Conservation (phyloP, 495 filamentous ascomycete genomes). For the Penicillium bialowiezense region DNA sequence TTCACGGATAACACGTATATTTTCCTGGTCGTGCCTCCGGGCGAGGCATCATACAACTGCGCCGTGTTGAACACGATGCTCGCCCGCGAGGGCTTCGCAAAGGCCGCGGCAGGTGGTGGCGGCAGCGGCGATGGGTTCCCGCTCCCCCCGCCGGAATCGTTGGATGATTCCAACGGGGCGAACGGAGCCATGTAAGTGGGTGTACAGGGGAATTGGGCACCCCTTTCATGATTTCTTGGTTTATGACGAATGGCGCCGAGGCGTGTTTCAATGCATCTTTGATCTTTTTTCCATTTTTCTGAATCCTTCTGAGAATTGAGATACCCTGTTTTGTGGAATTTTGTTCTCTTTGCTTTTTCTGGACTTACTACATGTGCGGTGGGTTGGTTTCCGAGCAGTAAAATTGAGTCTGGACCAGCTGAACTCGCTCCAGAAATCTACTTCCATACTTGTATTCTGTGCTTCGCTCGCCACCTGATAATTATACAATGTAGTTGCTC, state of each 20-base stretch:
- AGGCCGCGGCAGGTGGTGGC: slow-evolving; percentile 35
- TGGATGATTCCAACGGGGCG: slow-evolving; percentile 25
- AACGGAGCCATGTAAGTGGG: not conserved
- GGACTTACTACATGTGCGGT: too few species aligned
- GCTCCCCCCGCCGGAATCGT: slow-evolving; percentile 34
- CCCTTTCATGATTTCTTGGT: not conserved
- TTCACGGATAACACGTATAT: slow-evolving; percentile 97
- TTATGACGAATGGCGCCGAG: slow-evolving; percentile 21
- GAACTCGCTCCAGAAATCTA: too few species aligned
- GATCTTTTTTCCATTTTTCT: not conserved
- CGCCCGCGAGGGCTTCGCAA: slow-evolving; percentile 73
- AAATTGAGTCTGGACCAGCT: too few species aligned
- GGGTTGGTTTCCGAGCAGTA: too few species aligned
- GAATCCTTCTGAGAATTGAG: slow-evolving; percentile 15
- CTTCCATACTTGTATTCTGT: too few species aligned
- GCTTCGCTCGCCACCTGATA: too few species aligned
- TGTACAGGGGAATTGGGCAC: not conserved
- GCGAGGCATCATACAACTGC: slow-evolving; percentile 82
- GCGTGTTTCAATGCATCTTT: slow-evolving; percentile 18
- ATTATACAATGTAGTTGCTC: too few species aligned
- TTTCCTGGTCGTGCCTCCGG: slow-evolving; percentile 82
- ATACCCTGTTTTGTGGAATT: slow-evolving; percentile 17
- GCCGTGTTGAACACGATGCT: slow-evolving; percentile 86
- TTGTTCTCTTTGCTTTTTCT: slow-evolving; percentile 3
- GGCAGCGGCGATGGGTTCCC: slow-evolving; percentile 46